A percentile compares a stretch with the other conserved stretches of the same genome.
Conservation (phyloP, 371 early-diverging fungal genomes). For the Circinella umbellata region DNA sequence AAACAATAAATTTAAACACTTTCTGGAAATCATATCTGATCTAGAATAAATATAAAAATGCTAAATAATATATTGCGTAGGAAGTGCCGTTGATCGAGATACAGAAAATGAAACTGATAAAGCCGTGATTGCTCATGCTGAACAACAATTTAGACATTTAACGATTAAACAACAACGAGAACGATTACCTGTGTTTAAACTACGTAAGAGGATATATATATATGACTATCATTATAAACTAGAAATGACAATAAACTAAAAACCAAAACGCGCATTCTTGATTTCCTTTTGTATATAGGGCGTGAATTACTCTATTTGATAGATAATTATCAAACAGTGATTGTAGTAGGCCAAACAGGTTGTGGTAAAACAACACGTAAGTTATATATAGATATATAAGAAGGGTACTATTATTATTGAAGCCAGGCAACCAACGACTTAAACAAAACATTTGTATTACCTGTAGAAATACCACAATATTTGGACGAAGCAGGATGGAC, state of each 20-base stretch:
- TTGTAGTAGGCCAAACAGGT: conserved; percentile 67
- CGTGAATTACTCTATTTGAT: conserved; percentile 60
- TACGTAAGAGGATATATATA: conserved; percentile 40
- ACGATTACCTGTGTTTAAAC: conserved; percentile 64
- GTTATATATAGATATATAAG: no score
- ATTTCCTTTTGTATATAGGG: conserved; percentile 28
- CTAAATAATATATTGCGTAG: conserved; percentile 29
- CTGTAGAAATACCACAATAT: conserved; percentile 80
- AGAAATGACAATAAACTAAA: background rate
- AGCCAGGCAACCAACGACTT: no score
- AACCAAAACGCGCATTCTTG: background rate
- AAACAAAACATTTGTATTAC: no score
- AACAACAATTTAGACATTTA: conserved; percentile 50
- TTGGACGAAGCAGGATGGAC: conserved; percentile 76
- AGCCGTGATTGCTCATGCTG: conserved; percentile 46
- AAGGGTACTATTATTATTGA: no score
- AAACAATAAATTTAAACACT: background rate
- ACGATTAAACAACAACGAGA: conserved; percentile 60
- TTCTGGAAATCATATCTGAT: no score
- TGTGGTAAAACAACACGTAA: conserved; percentile 83
- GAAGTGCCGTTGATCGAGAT: conserved; percentile 71
- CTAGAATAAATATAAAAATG: background rate
- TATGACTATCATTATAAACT: background rate
- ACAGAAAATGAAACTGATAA: conserved; percentile 63
- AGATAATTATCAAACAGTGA: conserved; percentile 69